These are phyloP conservation scores for Helicostylum pulchrum DNA, from an alignment of 192 early-diverging fungal genomes.

Conservation along the genomic window DNA sequence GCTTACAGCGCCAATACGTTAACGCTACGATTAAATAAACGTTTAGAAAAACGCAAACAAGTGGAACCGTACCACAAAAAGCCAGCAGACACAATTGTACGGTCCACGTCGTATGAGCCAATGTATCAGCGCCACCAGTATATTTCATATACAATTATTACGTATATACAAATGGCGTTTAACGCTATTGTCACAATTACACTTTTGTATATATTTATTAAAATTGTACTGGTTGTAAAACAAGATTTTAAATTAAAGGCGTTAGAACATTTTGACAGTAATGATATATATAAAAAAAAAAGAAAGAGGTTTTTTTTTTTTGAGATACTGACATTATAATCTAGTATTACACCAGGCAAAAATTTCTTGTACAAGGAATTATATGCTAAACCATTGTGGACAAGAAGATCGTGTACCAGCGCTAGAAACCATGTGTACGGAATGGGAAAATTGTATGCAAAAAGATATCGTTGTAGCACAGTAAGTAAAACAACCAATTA, in stretches of 20 bases:
- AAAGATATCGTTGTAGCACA: constrained; percentile 14
- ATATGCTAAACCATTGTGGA: constrained; percentile 56
- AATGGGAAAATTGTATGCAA: constrained; percentile 42
- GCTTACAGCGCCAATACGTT: neutral
- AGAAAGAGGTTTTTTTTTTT: neutral
- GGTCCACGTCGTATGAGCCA: neutral
- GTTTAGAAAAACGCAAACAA: neutral
- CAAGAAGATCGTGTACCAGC: constrained; percentile 51
- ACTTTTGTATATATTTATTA: constrained; percentile 58
- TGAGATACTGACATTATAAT: constrained; percentile 5
- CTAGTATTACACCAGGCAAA: constrained; percentile 60
- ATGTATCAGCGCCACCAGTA: neutral
- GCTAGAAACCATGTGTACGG: constrained; percentile 55
- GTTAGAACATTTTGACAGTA: constrained; percentile 54
- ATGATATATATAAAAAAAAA: neutral
- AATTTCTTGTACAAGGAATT: constrained; percentile 58
- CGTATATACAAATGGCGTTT: constrained; percentile 71
- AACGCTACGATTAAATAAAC: neutral
- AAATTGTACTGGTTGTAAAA: constrained; percentile 68
- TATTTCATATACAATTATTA: constrained; percentile 3
- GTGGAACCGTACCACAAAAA: neutral
- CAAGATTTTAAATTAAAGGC: constrained; percentile 70
- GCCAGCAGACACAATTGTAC: neutral
- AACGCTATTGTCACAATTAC: constrained; percentile 60
- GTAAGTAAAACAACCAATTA: neutral